Evolutionary conservation across 352 stramenopile species (phyloP), one percentile per base, ranked within the genome.

Genomic region (Phytophthora lateralis): DNA sequence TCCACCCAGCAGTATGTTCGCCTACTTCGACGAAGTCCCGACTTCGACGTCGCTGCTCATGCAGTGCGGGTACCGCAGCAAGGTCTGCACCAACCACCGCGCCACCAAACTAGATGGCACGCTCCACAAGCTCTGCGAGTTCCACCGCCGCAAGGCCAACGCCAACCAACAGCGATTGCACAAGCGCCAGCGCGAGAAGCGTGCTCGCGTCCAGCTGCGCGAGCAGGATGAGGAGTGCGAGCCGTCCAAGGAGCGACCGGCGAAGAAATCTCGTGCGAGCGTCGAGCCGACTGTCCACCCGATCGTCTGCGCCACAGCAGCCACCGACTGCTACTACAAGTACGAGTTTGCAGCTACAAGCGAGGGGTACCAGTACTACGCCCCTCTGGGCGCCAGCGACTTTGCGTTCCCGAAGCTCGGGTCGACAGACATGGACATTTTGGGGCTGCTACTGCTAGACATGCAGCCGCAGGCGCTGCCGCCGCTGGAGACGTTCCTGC

Each of bases 111-210:
- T 76, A 34, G 78, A 80, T 17, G 76, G 79, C 2, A 59, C 65
- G 6, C 48, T 87, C 17, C 79, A 89, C 64, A 80, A 71, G 9
- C 61, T 85, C 12, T 89, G 79, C 57, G 76, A 85, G 35, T 70
- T 79, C 42, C 79, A 89, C 48, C 79, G 76, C 0, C 57, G 60
- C 32, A 80, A 85, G 39, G 79, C 76, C 18, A 89, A 89, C 49
- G 35, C 58, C 6, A 85, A 78, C 29, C 79, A 86, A 56, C 67
- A 81, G 32, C 63, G 70, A 17, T 63, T 82, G 10, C 67, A 85
- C 43, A 60, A 74, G 48, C 67, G 73, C 1, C 76, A 61, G 2
- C 59, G 53, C 30, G 60, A 59, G 12, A 51, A 64, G 21, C 47
- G 56, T 9, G 56, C 39, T 24, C 39, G 39, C 9, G 4, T 45